phyloP scores from a whole-genome alignment of 345 rosid species.

The Syzygium aqueum region DNA sequence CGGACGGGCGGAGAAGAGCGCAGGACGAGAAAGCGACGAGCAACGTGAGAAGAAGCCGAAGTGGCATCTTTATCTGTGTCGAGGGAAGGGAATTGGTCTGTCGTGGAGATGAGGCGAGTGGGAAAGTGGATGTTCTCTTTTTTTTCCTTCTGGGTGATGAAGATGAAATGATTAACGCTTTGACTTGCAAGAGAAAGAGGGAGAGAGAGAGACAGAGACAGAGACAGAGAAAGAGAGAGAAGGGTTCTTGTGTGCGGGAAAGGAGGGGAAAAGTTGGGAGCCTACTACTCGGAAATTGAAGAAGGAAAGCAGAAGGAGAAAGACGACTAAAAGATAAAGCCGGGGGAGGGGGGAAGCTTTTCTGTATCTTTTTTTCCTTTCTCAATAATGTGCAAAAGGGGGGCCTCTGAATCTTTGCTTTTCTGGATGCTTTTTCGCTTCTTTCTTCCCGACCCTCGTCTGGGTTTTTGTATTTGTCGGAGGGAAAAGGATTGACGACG shows the following conservation, averaged over 20 bases:
- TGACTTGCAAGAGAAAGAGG: neutral
- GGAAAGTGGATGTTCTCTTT: neutral
- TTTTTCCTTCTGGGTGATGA: neutral
- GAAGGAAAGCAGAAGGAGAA: neutral
- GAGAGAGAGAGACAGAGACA: conserved; percentile 1
- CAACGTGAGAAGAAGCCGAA: neutral
- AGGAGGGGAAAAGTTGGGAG: neutral
- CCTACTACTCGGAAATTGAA: conserved; percentile 1
- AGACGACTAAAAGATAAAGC: neutral
- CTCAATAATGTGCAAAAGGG: neutral
- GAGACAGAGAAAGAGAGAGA: neutral
- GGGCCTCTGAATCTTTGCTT: neutral
- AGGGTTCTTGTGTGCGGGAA: neutral
- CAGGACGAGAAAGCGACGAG: neutral
- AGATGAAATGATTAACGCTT: neutral
- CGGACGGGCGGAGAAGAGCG: conserved; percentile 2
- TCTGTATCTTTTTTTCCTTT: neutral
- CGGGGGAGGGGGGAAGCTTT: neutral
- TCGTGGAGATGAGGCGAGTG: neutral
- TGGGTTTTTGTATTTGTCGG: neutral
- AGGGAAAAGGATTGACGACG: neutral
- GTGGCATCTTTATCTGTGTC: neutral
- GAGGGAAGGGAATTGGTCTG: neutral
- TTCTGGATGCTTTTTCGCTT: neutral
- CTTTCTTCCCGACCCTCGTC: neutral